These are phyloP conservation scores for Trichomonascaceae sp. DNA, from an alignment of 1,139 yeast species.

Conservation along the genomic window DNA sequence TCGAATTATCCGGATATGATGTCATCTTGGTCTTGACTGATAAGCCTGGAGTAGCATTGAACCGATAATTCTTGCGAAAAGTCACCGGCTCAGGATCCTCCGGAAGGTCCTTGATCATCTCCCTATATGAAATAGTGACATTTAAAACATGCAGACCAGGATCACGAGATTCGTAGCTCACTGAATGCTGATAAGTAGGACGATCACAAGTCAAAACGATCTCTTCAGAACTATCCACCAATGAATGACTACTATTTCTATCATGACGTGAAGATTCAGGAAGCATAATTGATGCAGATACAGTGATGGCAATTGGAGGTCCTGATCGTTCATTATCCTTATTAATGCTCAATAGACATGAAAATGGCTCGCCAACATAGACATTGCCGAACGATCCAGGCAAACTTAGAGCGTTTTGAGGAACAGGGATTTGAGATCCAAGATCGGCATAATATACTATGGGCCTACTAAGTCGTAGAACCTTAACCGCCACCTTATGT, in stretches of 20 bases:
- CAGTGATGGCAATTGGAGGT: constrained; percentile 14
- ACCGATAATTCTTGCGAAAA: constrained; percentile 26
- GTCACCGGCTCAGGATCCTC: constrained; percentile 12
- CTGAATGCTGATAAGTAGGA: constrained; percentile 17
- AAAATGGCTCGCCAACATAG: constrained; percentile 29
- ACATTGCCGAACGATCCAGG: constrained; percentile 27
- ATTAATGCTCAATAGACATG: constrained; percentile 24
- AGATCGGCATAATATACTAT: constrained; percentile 17
- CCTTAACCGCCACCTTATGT: constrained; percentile 23
- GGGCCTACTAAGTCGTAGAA: constrained; percentile 29
- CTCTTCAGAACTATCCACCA: not conserved
- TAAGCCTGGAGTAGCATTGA: constrained; percentile 30
- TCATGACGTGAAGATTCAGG: constrained; percentile 16
- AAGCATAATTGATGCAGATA: constrained; percentile 19
- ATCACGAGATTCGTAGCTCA: constrained; percentile 26
- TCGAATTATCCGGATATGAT: constrained; percentile 11
- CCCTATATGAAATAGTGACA: constrained; percentile 22
- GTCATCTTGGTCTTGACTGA: constrained; percentile 29
- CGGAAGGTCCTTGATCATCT: constrained; percentile 3
- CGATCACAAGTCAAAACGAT: not conserved
- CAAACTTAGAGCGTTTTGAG: constrained; percentile 17
- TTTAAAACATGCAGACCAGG: constrained; percentile 29
- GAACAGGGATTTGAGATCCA: constrained; percentile 6
- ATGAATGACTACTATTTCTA: not conserved
- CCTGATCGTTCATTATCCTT: constrained; percentile 3